These are phyloP conservation scores for Naganishia albida DNA, from an alignment of 1,284 basidiomycete species.

Conservation along the genomic window DNA sequence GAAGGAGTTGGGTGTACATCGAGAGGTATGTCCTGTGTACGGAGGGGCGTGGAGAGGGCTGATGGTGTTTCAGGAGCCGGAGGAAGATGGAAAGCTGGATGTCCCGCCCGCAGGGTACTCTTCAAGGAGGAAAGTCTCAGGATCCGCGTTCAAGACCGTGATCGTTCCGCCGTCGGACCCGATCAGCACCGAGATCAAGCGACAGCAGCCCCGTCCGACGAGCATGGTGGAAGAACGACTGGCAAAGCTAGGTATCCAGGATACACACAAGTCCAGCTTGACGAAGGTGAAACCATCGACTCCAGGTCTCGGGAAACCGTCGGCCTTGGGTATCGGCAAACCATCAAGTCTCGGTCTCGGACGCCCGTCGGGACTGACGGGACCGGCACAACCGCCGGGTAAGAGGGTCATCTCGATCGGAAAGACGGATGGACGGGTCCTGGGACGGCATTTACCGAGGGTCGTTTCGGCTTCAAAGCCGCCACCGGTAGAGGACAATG, in stretches of 20 bases:
- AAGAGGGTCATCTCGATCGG: constrained; percentile 46
- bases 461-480: constrained; percentile 47
- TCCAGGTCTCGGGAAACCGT: neutral
- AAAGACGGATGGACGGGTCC: constrained; percentile 45
- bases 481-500: neutral
- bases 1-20: constrained; percentile 5
- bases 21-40: neutral
- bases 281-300: neutral
- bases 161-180: constrained; percentile 22
- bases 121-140: constrained; percentile 13
- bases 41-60: neutral
- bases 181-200: constrained; percentile 13
- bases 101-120: neutral
- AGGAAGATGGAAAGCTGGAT: neutral
- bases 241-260: neutral
- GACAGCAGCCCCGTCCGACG: neutral
- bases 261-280: neutral
- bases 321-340: neutral
- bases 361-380: neutral
- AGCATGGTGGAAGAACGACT: neutral
- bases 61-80: neutral
- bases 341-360: neutral
- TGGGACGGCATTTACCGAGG: constrained; percentile 53
- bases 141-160: constrained; percentile 28
- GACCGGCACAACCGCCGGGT: too few relatives aligned